Evolutionary conservation across 495 filamentous ascomycete genomes (phyloP).

Genomic region (Staphylotrichum longicolle): DNA sequence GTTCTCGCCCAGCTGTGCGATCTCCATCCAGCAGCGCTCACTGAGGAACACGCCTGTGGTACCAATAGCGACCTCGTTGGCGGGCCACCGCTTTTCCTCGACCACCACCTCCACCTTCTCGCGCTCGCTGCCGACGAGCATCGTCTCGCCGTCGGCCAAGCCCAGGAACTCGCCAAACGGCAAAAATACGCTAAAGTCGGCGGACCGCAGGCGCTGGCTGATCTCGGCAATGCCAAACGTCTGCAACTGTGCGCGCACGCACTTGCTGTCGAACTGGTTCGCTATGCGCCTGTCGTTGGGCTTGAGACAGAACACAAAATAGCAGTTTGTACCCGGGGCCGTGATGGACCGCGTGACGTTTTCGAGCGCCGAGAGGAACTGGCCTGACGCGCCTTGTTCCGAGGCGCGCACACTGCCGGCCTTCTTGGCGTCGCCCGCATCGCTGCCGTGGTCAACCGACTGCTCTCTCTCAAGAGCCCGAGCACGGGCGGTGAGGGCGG

Average conservation of each 20-base stretch:
- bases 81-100: constrained; percentile 85
- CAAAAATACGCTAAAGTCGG: constrained; percentile 92
- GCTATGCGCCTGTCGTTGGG: constrained; percentile 96
- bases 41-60: constrained; percentile 93
- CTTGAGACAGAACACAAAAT: constrained; percentile 96
- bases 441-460: constrained; percentile 44
- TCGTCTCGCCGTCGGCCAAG: constrained; percentile 74
- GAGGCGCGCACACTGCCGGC: constrained; percentile 38
- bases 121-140: constrained; percentile 84
- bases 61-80: constrained; percentile 86
- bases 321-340: constrained; percentile 78
- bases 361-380: constrained; percentile 86
- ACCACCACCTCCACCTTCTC: constrained; percentile 90
- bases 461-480: constrained; percentile 45
- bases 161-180: constrained; percentile 96
- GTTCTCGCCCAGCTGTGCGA: constrained; percentile 71
- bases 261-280: constrained; percentile 98
- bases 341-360: constrained; percentile 82
- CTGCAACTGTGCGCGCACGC: constrained; percentile 89
- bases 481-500: constrained; percentile 31
- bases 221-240: constrained; percentile 97
- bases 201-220: constrained; percentile 84
- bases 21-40: constrained; percentile 89
- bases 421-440: constrained; percentile 42
- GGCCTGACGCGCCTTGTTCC: constrained; percentile 83